Percentiles rank a stretch among this genome's conserved stretches.
These are phyloP conservation scores for Penicillium steckii DNA, from an alignment of 495 filamentous ascomycete genomes.

Conservation along the genomic window DNA sequence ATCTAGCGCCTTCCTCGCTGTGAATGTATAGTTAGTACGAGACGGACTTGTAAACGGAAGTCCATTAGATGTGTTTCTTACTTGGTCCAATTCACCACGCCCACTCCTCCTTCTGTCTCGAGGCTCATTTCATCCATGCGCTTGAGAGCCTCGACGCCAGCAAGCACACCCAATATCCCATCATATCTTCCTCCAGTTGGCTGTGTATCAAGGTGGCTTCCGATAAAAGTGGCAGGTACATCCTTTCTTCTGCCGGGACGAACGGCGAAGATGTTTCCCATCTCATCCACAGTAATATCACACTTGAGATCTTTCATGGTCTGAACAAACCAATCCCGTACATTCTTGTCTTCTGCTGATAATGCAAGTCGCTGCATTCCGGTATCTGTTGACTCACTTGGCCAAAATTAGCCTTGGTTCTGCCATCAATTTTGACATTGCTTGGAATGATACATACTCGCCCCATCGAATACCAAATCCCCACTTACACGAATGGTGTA, in stretches of 20 bases:
- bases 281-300: constrained; percentile 57
- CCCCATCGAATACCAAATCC: constrained; percentile 64
- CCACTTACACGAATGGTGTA: constrained; percentile 69
- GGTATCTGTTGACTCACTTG: constrained; percentile 56
- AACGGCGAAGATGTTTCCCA: constrained; percentile 78
- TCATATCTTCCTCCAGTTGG: constrained; percentile 72
- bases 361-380: constrained; percentile 69
- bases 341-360: constrained; percentile 67
- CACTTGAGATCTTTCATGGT: constrained; percentile 65
- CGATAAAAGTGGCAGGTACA: constrained; percentile 64
- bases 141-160: constrained; percentile 69
- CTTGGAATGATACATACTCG: constrained; percentile 45
- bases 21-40: constrained; percentile 11
- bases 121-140: constrained; percentile 65
- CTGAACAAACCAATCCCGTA: constrained; percentile 73
- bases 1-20: constrained; percentile 76
- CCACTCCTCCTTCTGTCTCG: constrained; percentile 69
- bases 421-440: neutral
- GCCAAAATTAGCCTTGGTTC: neutral
- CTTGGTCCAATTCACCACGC: constrained; percentile 82
- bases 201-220: constrained; percentile 77
- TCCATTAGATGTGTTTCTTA: constrained; percentile 18
- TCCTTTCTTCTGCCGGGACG: constrained; percentile 55
- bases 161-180: constrained; percentile 71
- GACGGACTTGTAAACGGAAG: neutral